Base-by-base conservation (phyloP, 75 land plant species). In the Sequoia sempervirens region DNA sequence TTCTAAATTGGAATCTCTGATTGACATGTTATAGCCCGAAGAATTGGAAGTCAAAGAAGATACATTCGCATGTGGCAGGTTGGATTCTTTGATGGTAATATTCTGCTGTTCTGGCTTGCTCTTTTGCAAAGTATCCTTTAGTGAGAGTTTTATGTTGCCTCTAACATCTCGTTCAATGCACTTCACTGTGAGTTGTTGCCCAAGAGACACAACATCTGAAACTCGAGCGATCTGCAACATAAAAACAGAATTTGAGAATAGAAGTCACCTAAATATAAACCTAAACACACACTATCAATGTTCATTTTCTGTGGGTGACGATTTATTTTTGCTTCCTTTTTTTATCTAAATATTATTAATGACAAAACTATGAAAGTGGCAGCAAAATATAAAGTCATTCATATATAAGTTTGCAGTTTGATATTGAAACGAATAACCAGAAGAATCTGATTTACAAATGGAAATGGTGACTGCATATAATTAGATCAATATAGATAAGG, bases 131-230 rank as follows among this genome's bases (percentile, higher is more conserved):
- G 85, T 82, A 52, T 94, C 92, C 84, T 96, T 97, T 43, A 91
- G 87, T 28, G 99, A 97, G 54, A 97, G 70, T 69, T 94, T 97
- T 52, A 97, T 82, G 79, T 96, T 94, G 64, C 99, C 99, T 53
- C 93, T 91, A 40, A 94, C 87, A 87, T 97, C 98, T 82, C 91
- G 92, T 8, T 92, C 99, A 83, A 95, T 97, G 85, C 99, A 97
- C 90, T 89, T 89, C 70, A 97, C 87, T 28, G 88, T 84, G 38
- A 97, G 79, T 70, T 88, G 83, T 84, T 97, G 98, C 80, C 98
- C 98, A 32, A 97, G 28, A 18, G 93, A 88, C 36, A 97, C 87
- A 36, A 92, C 90, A 92, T 97, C 99, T 66, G 96, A 85, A 72
- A 97, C 92, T 56, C 88, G 89, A 30, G 87, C 83, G n/a, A 97